phyloP scores from a whole-genome alignment of 129 eudicot genomes.

The Flaveria trinervia region DNA sequence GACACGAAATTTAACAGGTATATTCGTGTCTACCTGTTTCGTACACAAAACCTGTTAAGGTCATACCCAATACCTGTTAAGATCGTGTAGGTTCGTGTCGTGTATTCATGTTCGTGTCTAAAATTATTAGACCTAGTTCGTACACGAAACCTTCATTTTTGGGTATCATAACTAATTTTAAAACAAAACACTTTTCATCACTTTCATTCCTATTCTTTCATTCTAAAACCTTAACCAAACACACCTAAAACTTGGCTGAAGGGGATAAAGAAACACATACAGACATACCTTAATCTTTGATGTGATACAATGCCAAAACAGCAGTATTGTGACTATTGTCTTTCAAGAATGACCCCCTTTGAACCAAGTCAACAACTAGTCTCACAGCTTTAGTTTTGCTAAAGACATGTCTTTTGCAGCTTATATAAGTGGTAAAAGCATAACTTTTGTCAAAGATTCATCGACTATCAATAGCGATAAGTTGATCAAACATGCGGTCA shows the following conservation, averaged over 20 bases:
- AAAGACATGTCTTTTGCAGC: background rate
- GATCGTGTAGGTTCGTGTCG: no score
- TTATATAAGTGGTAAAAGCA: background rate
- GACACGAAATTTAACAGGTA: no score
- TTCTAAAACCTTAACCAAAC: background rate
- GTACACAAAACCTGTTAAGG: no score
- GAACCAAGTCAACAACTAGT: background rate
- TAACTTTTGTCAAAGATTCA: background rate
- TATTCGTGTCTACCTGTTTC: no score
- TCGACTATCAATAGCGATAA: background rate
- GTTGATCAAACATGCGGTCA: background rate
- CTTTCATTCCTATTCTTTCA: no score
- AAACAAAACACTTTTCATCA: no score
- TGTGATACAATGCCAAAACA: background rate
- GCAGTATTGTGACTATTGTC: background rate
- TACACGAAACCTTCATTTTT: background rate
- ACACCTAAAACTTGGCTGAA: slow-evolving; percentile 1
- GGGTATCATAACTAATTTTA: background rate
- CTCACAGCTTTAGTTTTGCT: background rate
- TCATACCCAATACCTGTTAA: no score
- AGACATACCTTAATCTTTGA: background rate
- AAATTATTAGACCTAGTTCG: no score
- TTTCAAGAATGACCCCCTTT: background rate
- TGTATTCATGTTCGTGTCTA: no score
- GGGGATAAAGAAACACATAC: background rate